Evolutionary conservation across 2,329 filamentous ascomycete species (phyloP), one percentile per base, ranked within the genome.

Genomic region (Hypoxylon sp.): DNA sequence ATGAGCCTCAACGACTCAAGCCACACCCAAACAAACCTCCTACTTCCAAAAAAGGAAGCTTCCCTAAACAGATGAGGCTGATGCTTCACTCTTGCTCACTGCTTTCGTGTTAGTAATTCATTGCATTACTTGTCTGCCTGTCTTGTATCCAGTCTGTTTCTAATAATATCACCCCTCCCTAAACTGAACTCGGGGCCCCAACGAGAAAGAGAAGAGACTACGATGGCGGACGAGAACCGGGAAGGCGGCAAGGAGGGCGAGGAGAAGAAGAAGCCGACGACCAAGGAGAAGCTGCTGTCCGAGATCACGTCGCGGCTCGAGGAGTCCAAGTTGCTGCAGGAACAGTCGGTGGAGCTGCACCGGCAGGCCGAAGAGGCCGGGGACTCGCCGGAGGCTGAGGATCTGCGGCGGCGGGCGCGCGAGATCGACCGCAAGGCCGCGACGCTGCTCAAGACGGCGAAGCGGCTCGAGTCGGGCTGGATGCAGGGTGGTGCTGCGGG

Each of bases 401-500:
- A 71, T 37, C 64, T 73, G 15, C 66, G 63, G 52, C 60, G 51
- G 35, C 52, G 66, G 50, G 71, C 71, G 1, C 61, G 60, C 33
- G 65, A 72, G 58, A 60, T 72, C 41, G 70, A 73, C 64, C 64
- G 58, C 58, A 65, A 65, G 55, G 70, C 70, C 15, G 61, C 70
- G 33, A 67, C 59, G 57, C 67, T 72, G 41, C 68, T 73, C 27
- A 69, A 70, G 67, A 65, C 58, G 18, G 70, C 71, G 4, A 66
- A 68, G 31, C 62, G 71, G 4, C 67, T 73, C 52, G 69, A 73
- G 65, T 63, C 60, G 5, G 71, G 71, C 15, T 71, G 70, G 64
- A 38, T 73, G 63, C 70, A 73, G 57, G 71, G 70, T 24, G 71
- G 71, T 0, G 70, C 67, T 1, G 66, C 69, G 9, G 71, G 71